Evolutionary conservation across 129 eudicot species (phyloP).

Genomic region (Chrysanthemum seticuspe): DNA sequence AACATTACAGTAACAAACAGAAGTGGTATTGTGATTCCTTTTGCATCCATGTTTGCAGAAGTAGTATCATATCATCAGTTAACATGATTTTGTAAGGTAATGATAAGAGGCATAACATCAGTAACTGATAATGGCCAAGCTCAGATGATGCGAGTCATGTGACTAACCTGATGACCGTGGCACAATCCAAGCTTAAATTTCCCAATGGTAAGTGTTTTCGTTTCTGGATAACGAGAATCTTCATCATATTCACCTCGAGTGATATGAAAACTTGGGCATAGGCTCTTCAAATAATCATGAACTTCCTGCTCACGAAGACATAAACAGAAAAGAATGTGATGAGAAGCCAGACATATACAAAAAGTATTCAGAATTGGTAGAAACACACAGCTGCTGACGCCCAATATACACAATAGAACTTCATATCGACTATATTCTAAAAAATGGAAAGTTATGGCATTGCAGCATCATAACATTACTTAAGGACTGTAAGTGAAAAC

Average conservation of each 20-base stretch:
- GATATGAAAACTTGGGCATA: conserved; percentile 92
- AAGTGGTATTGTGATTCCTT: no score
- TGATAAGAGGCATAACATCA: conserved; percentile 8
- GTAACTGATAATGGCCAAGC: conserved; percentile 4
- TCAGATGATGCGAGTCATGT: background rate
- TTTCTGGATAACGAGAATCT: conserved; percentile 87
- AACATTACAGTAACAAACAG: background rate
- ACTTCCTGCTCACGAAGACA: conserved; percentile 65
- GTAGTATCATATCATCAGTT: background rate
- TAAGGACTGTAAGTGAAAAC: no score
- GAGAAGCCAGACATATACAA: conserved; percentile 2
- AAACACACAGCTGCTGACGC: background rate
- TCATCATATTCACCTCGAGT: conserved; percentile 98
- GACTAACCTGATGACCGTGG: conserved; percentile 96
- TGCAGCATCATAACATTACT: no score
- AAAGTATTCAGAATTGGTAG: background rate
- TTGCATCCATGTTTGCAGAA: conserved; percentile 3
- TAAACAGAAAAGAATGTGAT: conserved; percentile 8
- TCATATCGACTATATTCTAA: background rate
- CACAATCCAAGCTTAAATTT: conserved; percentile 95
- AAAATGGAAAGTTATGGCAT: background rate
- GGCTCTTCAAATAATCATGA: conserved; percentile 88
- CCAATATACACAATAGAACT: background rate
- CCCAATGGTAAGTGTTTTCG: conserved; percentile 88
- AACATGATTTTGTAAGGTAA: background rate